phyloP scores from a whole-genome alignment of 352 stramenopile genomes.

The Peronospora belbahrii region DNA sequence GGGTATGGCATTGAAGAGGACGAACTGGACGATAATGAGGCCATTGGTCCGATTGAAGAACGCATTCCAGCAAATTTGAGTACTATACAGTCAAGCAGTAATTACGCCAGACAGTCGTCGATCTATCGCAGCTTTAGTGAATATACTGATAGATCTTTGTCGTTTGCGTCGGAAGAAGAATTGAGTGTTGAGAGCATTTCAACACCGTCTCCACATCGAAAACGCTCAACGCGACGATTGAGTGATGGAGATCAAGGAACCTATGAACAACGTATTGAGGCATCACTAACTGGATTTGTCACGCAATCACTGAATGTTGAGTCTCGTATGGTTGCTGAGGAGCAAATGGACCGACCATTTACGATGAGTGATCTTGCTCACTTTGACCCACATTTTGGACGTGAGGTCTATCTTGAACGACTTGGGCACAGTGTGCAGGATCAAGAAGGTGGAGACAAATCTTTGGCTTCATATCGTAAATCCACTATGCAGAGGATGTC shows the following conservation, averaged over 20 bases:
- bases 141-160: conserved; percentile 61
- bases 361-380: conserved; percentile 54
- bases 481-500: conserved; percentile 55
- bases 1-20: conserved; percentile 30
- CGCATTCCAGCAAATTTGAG: conserved; percentile 16
- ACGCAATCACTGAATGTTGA: conserved; percentile 44
- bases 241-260: conserved; percentile 38
- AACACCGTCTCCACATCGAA: conserved; percentile 18
- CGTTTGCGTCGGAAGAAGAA: conserved; percentile 51
- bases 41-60: conserved; percentile 20
- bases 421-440: conserved; percentile 55
- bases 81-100: conserved; percentile 8
- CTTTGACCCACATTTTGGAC: conserved; percentile 66
- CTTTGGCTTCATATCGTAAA: conserved; percentile 57
- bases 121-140: conserved; percentile 43
- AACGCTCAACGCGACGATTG: conserved; percentile 25
- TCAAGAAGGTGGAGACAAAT: conserved; percentile 44
- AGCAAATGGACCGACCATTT: conserved; percentile 33
- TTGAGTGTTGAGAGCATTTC: conserved; percentile 29
- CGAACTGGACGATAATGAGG: conserved; percentile 28
- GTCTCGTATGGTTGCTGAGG: conserved; percentile 23
- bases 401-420: conserved; percentile 61
- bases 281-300: conserved; percentile 45
- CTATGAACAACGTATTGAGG: conserved; percentile 67
- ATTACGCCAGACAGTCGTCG: conserved; percentile 23